phyloP scores from a whole-genome alignment of 371 early-diverging fungal species.

The Batkoa obscura region DNA sequence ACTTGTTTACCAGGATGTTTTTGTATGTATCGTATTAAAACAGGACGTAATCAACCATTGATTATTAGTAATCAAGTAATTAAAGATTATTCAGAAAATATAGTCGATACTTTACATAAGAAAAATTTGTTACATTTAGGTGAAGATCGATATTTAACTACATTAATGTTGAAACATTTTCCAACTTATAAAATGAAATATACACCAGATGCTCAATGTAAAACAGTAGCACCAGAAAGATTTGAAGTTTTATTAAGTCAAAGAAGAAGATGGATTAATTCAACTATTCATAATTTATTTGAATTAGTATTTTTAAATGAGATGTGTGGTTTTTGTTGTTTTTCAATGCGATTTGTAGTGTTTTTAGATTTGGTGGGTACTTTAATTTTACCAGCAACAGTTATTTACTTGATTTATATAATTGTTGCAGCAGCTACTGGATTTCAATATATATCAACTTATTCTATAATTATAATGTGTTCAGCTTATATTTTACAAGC shows the following conservation, averaged over 20 bases:
- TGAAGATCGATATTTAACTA: constrained; percentile 85
- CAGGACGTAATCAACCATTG: constrained; percentile 33
- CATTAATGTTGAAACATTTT: constrained; percentile 95
- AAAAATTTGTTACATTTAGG: constrained; percentile 70
- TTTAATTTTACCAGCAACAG: constrained; percentile 75
- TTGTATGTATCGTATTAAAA: constrained; percentile 62
- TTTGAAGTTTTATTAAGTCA: constrained; percentile 79
- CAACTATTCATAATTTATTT: constrained; percentile 92
- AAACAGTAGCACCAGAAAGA: constrained; percentile 90
- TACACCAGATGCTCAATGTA: constrained; percentile 84
- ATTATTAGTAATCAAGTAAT: constrained; percentile 55
- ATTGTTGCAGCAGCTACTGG: constrained; percentile 35
- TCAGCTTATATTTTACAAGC: constrained; percentile 25
- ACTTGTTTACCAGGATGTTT: constrained; percentile 88
- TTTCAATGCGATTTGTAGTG: constrained; percentile 89
- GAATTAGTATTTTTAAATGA: constrained; percentile 69
- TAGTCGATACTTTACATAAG: constrained; percentile 92
- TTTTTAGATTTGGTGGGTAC: constrained; percentile 86
- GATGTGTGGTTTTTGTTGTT: constrained; percentile 90
- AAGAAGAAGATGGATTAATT: constrained; percentile 95
- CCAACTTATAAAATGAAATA: constrained; percentile 94
- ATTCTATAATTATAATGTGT: constrained; percentile 34
- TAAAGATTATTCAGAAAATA: constrained; percentile 81
- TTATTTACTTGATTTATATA: constrained; percentile 60
- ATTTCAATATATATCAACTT: constrained; percentile 28